Evolutionary conservation across 1,284 basidiomycete genomes (phyloP), one percentile per base, ranked within the genome.

Genomic region (Porogramme epimiltina): DNA sequence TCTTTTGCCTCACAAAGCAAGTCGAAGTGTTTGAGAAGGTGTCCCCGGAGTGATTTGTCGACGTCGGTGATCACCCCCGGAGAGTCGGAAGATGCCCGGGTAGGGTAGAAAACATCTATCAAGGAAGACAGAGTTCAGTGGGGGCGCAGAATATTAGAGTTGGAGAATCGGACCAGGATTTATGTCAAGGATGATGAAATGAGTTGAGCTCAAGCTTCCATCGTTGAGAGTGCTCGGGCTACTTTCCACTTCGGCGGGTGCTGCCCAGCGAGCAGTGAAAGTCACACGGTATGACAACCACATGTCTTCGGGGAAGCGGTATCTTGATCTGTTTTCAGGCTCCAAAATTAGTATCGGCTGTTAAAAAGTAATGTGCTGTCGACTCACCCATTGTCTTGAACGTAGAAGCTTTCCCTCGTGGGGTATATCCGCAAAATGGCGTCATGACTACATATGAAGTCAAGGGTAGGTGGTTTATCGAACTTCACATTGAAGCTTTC

Each of bases 361-460:
- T 23, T 2, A 31, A 24, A 4, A 28, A 22, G 9, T 23, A n/a
- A 22, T 2, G n/a, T n/a, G n/a, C n/a, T n/a, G n/a, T n/a, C n/a
- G 5, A 23, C 45, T 16, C 15, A 52, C 49, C 46, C 26, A 45
- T 25, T n/a, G 3, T 31, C 18, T 5, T 42, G 38, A 6, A 64
- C 48, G 36, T 61, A 51, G 3, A 63, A 60, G 1, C 51, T 47
- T 6, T 56, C 51, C 25, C 66, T 45, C 15, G 44, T 60, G 20
- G 66, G 40, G 22, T 47, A n/a, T n/a, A n/a, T n/a, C n/a, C n/a
- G 47, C 2, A 68, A 42, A 26, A 66, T 47, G 4, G 51, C 63
- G 42, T 66, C 64, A 31, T 68, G 66, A 42, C 66, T 65, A 49
- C 66, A 68, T 31, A 66, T 48, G 49, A 68, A 66, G 37, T 61